Evolutionary conservation across 2,329 filamentous ascomycete species (phyloP).

Genomic region (Cercospora sp.): DNA sequence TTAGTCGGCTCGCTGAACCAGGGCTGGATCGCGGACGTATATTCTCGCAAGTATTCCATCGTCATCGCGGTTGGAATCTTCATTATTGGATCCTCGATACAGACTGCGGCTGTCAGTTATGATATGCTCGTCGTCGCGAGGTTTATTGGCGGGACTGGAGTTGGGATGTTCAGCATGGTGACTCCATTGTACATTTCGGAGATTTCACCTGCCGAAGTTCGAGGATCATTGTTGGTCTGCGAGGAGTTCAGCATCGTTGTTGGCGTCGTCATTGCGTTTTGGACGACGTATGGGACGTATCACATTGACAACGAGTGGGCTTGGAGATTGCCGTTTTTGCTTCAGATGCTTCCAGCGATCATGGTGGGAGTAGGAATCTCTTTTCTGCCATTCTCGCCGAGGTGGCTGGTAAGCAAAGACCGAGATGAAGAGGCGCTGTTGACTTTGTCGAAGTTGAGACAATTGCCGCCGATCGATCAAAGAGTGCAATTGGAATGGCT

Average conservation of each 20-base stretch:
- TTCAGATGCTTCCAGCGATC: conserved; percentile 46
- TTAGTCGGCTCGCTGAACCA: conserved; percentile 40
- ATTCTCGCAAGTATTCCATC: conserved; percentile 48
- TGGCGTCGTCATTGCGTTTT: conserved; percentile 55
- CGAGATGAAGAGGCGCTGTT: conserved; percentile 36
- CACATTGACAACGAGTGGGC: conserved; percentile 49
- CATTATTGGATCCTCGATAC: conserved; percentile 49
- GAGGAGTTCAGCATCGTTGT: conserved; percentile 51
- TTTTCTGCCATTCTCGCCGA: conserved; percentile 39
- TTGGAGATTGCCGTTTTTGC: conserved; percentile 50
- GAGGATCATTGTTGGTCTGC: conserved; percentile 49
- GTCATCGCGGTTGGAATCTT: conserved; percentile 43
- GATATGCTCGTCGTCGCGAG: conserved; percentile 37
- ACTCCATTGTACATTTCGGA: conserved; percentile 73
- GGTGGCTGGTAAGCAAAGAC: conserved; percentile 38
- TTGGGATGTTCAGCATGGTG: conserved; percentile 40
- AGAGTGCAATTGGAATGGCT: conserved; percentile 55
- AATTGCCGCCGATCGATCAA: conserved; percentile 50
- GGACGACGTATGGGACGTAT: conserved; percentile 57
- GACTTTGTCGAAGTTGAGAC: conserved; percentile 35
- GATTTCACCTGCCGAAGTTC: conserved; percentile 62
- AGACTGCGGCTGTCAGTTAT: conserved; percentile 36
- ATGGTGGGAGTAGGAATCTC: conserved; percentile 37
- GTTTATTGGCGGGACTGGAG: conserved; percentile 37
- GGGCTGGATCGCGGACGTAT: conserved; percentile 43